These are phyloP conservation scores for Neurospora hispaniola DNA, from an alignment of 495 filamentous ascomycete species.

Conservation along the genomic window DNA sequence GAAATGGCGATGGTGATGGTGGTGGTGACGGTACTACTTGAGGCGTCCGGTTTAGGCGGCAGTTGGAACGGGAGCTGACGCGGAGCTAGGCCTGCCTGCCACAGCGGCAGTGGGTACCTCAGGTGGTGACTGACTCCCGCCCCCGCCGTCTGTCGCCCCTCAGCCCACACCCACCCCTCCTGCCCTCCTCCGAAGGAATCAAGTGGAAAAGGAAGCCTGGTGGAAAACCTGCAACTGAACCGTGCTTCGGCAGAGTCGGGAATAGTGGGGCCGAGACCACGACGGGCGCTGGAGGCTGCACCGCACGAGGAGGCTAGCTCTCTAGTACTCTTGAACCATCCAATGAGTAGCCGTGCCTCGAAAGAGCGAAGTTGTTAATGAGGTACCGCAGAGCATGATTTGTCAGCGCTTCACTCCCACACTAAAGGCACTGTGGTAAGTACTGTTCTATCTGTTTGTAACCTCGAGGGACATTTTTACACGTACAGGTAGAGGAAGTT, in stretches of 20 bases:
- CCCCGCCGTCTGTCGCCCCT: background rate
- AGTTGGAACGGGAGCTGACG: background rate
- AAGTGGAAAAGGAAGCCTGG: background rate
- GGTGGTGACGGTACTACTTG: background rate
- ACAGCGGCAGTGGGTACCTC: background rate
- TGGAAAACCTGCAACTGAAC: background rate
- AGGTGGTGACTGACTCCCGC: background rate
- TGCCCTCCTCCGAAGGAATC: background rate
- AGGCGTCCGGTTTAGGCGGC: background rate
- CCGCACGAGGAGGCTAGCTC: background rate
- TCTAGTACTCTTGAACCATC: background rate
- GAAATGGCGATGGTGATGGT: background rate
- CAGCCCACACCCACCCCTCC: background rate
- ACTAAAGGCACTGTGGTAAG: background rate
- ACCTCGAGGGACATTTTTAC: background rate
- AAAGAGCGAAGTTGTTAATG: background rate
- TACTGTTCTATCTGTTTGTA: background rate
- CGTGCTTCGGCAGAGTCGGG: background rate
- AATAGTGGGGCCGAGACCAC: background rate
- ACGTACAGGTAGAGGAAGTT: background rate
- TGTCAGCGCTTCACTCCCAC: background rate
- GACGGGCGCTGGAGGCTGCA: background rate
- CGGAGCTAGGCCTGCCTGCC: background rate
- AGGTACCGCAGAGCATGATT: background rate
- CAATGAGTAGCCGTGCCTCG: background rate